A percentile compares a stretch with the other conserved stretches of the same genome.
phyloP scores from a whole-genome alignment of 2,329 filamentous ascomycete genomes.

The Leptographium wingfieldii region DNA sequence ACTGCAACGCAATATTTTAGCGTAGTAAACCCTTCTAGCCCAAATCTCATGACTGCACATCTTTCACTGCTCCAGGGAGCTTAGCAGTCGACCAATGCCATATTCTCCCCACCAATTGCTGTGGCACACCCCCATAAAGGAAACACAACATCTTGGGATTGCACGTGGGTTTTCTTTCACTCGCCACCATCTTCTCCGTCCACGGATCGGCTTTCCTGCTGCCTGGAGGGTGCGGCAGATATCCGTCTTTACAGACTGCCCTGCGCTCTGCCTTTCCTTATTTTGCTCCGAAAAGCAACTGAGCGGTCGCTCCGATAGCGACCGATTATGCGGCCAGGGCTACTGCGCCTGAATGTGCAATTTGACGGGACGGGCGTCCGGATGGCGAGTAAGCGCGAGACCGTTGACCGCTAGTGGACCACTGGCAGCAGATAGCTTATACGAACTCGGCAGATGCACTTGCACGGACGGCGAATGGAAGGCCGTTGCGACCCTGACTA shows the following conservation, averaged over 20 bases:
- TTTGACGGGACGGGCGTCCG: not conserved
- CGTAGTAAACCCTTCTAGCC: too few species aligned
- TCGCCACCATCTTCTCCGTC: not conserved
- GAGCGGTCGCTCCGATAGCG: constrained; percentile 2
- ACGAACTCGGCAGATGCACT: not conserved
- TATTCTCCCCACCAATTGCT: not conserved
- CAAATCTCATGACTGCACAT: too few species aligned
- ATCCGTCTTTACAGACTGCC: not conserved
- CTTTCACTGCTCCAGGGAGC: too few species aligned
- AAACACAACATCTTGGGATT: not conserved
- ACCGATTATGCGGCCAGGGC: constrained; percentile 8
- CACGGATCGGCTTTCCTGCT: not conserved
- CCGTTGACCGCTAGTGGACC: not conserved
- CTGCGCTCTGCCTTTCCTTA: constrained; percentile 6
- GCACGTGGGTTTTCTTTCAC: not conserved
- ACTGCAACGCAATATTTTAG: too few species aligned
- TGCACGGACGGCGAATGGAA: constrained; percentile 6
- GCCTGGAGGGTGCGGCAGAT: not conserved
- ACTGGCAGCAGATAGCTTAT: not conserved
- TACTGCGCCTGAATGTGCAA: constrained; percentile 6
- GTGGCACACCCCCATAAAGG: not conserved
- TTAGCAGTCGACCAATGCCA: too few species aligned
- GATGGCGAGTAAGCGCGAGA: constrained; percentile 1
- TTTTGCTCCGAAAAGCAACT: not conserved
- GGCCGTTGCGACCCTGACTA: not conserved